These are phyloP conservation scores for Pontederia paniculata DNA, from an alignment of 176 grass and related monocot genomes.

Conservation along the genomic window DNA sequence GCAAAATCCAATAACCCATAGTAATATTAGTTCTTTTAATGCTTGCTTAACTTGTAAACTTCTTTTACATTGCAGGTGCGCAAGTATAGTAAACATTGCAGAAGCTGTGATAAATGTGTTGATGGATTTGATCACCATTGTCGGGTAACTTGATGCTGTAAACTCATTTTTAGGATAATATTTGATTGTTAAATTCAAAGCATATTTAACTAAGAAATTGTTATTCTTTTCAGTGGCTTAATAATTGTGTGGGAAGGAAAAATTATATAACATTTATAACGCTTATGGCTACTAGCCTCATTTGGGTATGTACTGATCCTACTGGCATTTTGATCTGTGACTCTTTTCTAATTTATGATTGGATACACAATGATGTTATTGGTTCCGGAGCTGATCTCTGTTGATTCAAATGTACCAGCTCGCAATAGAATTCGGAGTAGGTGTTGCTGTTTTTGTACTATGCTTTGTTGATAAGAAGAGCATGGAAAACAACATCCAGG, in stretches of 20 bases:
- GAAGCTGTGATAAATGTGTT: constrained; percentile 99
- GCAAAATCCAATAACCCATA: too few species aligned
- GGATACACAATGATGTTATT: constrained; percentile 1
- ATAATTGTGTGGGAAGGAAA: constrained; percentile 96
- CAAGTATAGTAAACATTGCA: constrained; percentile 98
- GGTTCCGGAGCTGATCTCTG: constrained; percentile 3
- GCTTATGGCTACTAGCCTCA: constrained; percentile 83
- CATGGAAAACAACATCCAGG: constrained; percentile 44
- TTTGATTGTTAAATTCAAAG: constrained; percentile 4
- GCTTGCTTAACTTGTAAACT: not conserved
- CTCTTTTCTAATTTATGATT: constrained; percentile 1
- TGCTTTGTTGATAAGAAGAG: constrained; percentile 69
- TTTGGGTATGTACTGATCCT: constrained; percentile 50
- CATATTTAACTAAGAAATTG: constrained; percentile 16
- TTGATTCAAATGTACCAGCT: constrained; percentile 50
- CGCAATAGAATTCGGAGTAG: constrained; percentile 78
- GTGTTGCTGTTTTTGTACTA: constrained; percentile 77
- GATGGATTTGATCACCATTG: constrained; percentile 99
- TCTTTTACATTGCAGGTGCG: constrained; percentile 37
- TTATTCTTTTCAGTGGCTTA: constrained; percentile 60
- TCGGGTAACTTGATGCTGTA: constrained; percentile 34
- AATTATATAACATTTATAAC: constrained; percentile 84
- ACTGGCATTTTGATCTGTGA: constrained; percentile 7
- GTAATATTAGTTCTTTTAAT: not conserved
- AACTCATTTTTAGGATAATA: constrained; percentile 17